A percentile compares a stretch with the other conserved stretches of the same genome.
These are phyloP conservation scores for Saussurea involucrata DNA, from an alignment of 129 eudicot genomes.

Conservation along the genomic window DNA sequence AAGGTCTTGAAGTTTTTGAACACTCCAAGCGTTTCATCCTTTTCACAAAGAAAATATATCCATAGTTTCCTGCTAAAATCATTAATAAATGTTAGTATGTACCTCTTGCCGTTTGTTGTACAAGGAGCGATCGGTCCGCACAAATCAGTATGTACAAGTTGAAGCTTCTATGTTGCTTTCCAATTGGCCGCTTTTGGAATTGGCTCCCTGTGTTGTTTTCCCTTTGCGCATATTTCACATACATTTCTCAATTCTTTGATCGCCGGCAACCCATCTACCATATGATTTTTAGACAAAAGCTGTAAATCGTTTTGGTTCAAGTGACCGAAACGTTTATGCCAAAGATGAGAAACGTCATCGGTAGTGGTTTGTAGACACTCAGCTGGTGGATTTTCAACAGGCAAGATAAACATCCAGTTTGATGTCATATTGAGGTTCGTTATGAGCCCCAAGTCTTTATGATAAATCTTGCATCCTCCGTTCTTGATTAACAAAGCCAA, in stretches of 20 bases:
- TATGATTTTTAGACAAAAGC: not conserved
- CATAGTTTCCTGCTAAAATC: not conserved
- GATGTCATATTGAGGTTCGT: not conserved
- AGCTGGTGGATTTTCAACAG: not conserved
- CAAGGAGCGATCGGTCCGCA: not conserved
- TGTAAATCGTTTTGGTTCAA: not conserved
- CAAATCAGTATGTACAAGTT: not conserved
- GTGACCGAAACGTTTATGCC: not conserved
- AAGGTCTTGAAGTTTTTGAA: not conserved
- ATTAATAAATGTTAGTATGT: no score
- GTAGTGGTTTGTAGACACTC: not conserved
- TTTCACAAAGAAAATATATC: not conserved
- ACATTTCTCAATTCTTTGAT: not conserved
- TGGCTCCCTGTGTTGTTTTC: no score
- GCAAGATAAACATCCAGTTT: not conserved
- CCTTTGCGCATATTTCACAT: not conserved
- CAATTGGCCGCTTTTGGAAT: not conserved
- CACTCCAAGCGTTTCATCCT: not conserved
- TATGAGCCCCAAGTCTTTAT: not conserved
- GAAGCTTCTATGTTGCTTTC: not conserved
- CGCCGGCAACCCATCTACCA: not conserved
- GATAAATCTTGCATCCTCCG: not conserved
- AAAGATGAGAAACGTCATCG: no score
- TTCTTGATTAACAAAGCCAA: not conserved
- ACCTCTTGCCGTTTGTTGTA: no score